Evolutionary conservation across 805 yeast species (phyloP).

Genomic region (Yamadazyma takamatsuzukensis): DNA sequence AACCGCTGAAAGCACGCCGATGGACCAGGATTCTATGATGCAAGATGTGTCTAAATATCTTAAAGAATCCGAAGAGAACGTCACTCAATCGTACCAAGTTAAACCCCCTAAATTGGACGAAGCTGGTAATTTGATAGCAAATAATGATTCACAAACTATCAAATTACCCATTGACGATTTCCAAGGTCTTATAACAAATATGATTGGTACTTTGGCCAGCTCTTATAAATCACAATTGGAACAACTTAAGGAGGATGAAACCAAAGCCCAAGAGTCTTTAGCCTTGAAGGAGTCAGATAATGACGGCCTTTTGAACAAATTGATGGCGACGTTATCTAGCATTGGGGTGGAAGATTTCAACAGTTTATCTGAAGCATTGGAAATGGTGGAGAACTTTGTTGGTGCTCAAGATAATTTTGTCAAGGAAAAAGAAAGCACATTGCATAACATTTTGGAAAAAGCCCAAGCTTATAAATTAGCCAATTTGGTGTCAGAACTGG

Average conservation of each 20-base stretch:
- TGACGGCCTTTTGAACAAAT: constrained; percentile 17
- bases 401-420: constrained; percentile 18
- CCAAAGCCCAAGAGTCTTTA: constrained; percentile 52
- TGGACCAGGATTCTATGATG: neutral
- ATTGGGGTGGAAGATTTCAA: constrained; percentile 24
- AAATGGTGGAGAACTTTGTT: constrained; percentile 1
- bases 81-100: constrained; percentile 20
- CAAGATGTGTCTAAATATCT: constrained; percentile 5
- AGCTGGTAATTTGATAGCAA: constrained; percentile 23
- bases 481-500: constrained; percentile 39
- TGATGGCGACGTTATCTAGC: constrained; percentile 22
- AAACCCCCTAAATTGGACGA: constrained; percentile 33
- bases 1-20: constrained; percentile 27
- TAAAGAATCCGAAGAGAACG: neutral
- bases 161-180: constrained; percentile 30
- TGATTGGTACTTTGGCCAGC: constrained; percentile 49
- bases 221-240: constrained; percentile 53
- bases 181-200: constrained; percentile 30
- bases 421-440: constrained; percentile 11
- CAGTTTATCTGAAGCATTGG: constrained; percentile 8
- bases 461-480: constrained; percentile 46
- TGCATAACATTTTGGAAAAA: constrained; percentile 25
- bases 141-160: constrained; percentile 7
- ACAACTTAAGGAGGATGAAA: constrained; percentile 26
- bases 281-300: constrained; percentile 47